Conservation (phyloP, 2,329 filamentous ascomycete genomes). For the Botrytis elliptica region DNA sequence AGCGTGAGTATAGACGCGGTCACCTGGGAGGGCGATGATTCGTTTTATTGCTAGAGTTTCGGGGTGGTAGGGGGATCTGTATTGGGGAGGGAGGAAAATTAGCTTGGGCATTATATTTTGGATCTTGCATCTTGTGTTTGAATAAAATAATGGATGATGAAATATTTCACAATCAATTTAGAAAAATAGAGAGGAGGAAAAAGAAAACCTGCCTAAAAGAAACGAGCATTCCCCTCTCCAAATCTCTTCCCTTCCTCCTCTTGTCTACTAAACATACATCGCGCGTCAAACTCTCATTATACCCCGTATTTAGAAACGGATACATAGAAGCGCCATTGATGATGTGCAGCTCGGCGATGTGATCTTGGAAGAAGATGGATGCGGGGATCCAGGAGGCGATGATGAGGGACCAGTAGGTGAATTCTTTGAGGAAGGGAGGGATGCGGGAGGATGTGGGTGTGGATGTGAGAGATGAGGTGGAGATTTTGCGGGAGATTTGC, state of each 20-base stretch:
- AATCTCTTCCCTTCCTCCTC: conserved; percentile 54
- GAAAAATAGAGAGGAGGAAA: neutral
- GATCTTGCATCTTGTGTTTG: neutral
- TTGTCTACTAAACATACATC: conserved; percentile 62
- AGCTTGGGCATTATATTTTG: neutral
- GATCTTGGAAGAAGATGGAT: conserved; percentile 59
- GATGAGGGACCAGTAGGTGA: conserved; percentile 49
- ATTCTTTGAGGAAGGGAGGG: conserved; percentile 33
- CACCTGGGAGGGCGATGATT: conserved; percentile 77
- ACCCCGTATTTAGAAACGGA: conserved; percentile 69
- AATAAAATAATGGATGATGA: neutral
- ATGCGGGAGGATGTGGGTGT: neutral
- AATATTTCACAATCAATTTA: too few species aligned
- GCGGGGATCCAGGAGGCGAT: conserved; percentile 62
- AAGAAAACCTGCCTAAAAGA: conserved; percentile 57
- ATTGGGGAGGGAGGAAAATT: neutral
- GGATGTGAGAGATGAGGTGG: neutral
- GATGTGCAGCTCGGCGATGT: conserved; percentile 57
- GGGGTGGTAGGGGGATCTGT: conserved; percentile 68
- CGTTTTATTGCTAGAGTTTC: conserved; percentile 75
- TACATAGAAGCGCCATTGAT: conserved; percentile 71
- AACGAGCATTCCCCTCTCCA: conserved; percentile 73
- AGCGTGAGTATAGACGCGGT: conserved; percentile 65
- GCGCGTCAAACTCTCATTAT: conserved; percentile 52
- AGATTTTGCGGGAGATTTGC: neutral